Evolutionary conservation across 2,329 filamentous ascomycete genomes (phyloP).

Genomic region (Cladorrhinum sp.): DNA sequence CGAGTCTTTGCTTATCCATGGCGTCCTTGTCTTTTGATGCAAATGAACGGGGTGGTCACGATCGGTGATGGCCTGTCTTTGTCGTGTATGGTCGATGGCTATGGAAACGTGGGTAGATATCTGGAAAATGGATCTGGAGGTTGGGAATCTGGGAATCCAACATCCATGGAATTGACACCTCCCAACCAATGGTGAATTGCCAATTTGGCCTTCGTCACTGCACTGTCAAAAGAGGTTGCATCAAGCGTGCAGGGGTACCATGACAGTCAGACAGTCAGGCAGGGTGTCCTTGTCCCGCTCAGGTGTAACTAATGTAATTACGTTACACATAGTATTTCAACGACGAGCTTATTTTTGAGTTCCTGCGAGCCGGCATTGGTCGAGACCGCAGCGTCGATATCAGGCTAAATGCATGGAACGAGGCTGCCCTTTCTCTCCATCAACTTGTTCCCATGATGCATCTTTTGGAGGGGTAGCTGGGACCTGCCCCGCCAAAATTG

Average conservation of each 20-base stretch:
- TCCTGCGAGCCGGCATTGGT: slow-evolving; percentile 18
- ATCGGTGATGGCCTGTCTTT: neutral
- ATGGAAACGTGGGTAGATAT: neutral
- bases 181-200: neutral
- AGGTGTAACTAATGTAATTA: neutral
- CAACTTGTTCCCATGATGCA: slow-evolving; percentile 10
- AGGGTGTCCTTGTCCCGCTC: neutral
- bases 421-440: slow-evolving; percentile 18
- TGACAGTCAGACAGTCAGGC: neutral
- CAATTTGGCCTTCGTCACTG: slow-evolving; percentile 14
- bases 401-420: slow-evolving; percentile 25
- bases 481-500: slow-evolving; percentile 20
- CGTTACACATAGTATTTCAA: neutral
- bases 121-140: neutral
- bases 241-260: slow-evolving; percentile 1
- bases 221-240: neutral
- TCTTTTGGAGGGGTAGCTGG: neutral
- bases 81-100: neutral
- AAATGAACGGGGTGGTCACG: neutral
- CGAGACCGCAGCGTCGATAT: slow-evolving; percentile 11
- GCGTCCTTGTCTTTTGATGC: neutral
- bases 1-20: slow-evolving; percentile 20
- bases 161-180: neutral
- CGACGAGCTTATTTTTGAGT: neutral
- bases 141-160: neutral